These are phyloP conservation scores for Sutorius australiensis DNA, from an alignment of 768 basidiomycete genomes.

Conservation along the genomic window DNA sequence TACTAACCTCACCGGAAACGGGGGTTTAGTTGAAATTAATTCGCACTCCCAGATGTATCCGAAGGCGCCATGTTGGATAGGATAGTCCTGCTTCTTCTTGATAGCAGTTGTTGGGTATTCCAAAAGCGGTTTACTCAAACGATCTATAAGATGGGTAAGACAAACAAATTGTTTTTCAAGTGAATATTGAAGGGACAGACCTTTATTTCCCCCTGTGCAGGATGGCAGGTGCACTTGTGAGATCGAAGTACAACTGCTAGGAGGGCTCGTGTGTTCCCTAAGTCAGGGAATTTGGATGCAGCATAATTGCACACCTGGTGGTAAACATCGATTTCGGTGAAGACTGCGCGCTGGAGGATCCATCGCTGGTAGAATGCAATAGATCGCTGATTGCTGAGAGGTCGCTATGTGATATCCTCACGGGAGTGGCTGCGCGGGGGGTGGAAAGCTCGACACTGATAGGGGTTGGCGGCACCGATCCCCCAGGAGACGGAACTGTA, in stretches of 20 bases:
- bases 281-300: neutral
- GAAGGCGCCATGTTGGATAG: slow-evolving; percentile 12
- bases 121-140: slow-evolving; percentile 7
- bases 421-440: neutral
- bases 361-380: neutral
- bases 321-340: slow-evolving; percentile 3
- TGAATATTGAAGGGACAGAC: neutral
- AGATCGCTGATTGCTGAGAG: neutral
- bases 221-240: slow-evolving; percentile 7
- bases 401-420: neutral
- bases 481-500: slow-evolving; percentile 10
- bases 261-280: neutral
- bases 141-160: neutral
- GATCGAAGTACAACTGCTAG: slow-evolving; percentile 11
- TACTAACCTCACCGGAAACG: slow-evolving; percentile 4
- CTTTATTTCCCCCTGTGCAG: slow-evolving; percentile 6
- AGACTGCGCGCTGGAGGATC: neutral
- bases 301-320: slow-evolving; percentile 7
- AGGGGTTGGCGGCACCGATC: slow-evolving; percentile 3
- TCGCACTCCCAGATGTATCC: slow-evolving; percentile 26
- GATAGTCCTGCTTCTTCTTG: slow-evolving; percentile 1
- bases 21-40: slow-evolving; percentile 4
- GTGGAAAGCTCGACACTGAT: slow-evolving; percentile 9
- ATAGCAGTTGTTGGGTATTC: neutral
- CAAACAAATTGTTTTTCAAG: neutral